phyloP scores from a whole-genome alignment of 225 moss, liverwort and hornwort genomes.

The Asterella californica region DNA sequence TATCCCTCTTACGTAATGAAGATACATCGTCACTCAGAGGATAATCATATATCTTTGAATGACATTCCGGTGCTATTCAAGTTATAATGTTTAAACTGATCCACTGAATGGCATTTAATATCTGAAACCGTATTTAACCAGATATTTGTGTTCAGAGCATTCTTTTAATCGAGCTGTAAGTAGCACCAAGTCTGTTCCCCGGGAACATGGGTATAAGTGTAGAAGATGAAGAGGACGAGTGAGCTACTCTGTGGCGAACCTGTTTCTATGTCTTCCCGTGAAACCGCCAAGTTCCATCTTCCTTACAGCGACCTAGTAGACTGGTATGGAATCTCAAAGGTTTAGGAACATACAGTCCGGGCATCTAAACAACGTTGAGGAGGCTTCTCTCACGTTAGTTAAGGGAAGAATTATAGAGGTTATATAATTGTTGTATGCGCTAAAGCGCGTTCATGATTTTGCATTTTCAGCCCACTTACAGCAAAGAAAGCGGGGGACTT shows the following conservation, averaged over 20 bases:
- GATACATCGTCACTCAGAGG: too few relatives aligned
- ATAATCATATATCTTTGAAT: too few relatives aligned
- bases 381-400: background rate
- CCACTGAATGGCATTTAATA: too few relatives aligned
- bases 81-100: too few relatives aligned
- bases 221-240: background rate
- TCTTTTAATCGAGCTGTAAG: too few relatives aligned
- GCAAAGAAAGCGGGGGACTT: conserved; percentile 35
- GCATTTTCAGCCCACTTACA: conserved; percentile 51
- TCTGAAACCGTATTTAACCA: too few relatives aligned
- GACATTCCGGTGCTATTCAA: too few relatives aligned
- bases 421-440: background rate
- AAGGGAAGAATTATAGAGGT: background rate
- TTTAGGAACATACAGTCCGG: background rate
- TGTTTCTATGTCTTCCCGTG: background rate
- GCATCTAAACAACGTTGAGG: background rate
- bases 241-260: background rate
- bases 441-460: background rate
- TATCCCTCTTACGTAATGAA: too few relatives aligned
- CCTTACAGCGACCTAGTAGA: background rate
- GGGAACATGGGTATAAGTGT: background rate
- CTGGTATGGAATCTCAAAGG: too few relatives aligned
- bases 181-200: too few relatives aligned
- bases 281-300: background rate
- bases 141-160: too few relatives aligned